Base-by-base conservation (phyloP, 2,329 filamentous ascomycete genomes). In the Sarocladium strictum region DNA sequence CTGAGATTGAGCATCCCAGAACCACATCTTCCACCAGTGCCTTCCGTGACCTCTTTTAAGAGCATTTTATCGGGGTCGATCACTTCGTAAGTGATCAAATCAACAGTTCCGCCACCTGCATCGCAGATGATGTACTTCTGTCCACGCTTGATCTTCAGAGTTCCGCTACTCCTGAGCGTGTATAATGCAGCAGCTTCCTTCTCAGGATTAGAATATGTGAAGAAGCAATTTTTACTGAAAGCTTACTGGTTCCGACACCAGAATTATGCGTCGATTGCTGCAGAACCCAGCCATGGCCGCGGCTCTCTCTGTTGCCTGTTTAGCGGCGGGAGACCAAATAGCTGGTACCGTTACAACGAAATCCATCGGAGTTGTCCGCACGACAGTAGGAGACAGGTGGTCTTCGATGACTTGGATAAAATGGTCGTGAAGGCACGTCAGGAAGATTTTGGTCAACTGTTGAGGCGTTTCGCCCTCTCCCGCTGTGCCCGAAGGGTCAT, bases 311-410 rank as follows among this genome's bases (percentile, higher is more conserved):
- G 78, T 83, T 33, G 72, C 72, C 40, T 78, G 70, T 53, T 79
- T 81, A 27, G 79, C 78, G 4, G 69, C 68, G 43, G 81, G 78
- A 35, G 75, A 78, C 80, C 80, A 84, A 7, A 84, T 78, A 4
- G 80, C 79, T 0, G 80, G 80, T 0, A 83, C 79, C 0, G 80
- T 81, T 19, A 83, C 66, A 43, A 83, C 72, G 55, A 80, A 81
- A 54, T 82, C 73, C 57, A 80, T 70, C 0, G 74, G 69, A 0
- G 69, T 79, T 17, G 66, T 72, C 3, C 66, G 65, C 4, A 79
- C 64, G 19, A 76, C 68, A 2, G 67, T 67, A 1, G 64, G 62
- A 2, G 74, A 74, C 1, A 81, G 62, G 3, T 70, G 68, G 37
- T 69, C 63, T 40, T 72, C 65, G 15, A 83, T 63, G 1, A 71